phyloP scores from a whole-genome alignment of 345 rosid species.

The Trapa incisa region DNA sequence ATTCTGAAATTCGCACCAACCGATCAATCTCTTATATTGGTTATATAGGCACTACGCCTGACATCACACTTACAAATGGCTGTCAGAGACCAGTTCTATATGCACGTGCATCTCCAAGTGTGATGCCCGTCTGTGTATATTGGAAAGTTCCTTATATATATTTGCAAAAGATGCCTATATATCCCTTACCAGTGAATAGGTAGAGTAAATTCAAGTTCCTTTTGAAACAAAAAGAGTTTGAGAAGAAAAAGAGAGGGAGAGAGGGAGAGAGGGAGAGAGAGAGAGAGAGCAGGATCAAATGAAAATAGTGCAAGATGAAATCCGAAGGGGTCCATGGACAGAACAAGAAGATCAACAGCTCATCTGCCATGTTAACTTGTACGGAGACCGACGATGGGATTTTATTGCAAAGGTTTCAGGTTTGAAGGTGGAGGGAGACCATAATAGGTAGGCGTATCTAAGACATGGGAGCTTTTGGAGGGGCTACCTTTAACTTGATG shows the following conservation, averaged over 20 bases:
- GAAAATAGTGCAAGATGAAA: conserved; percentile 57
- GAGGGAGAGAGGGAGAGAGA: too few relatives aligned
- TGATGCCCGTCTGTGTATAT: conserved; percentile 19
- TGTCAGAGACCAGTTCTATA: conserved; percentile 28
- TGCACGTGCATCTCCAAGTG: conserved; percentile 21
- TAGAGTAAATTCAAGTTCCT: conserved; percentile 2
- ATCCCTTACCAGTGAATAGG: conserved; percentile 20
- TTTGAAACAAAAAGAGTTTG: conserved; percentile 1
- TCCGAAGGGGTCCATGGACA: conserved; percentile 95
- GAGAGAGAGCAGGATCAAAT: conserved; percentile 8
- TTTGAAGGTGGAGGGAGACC: conserved; percentile 99
- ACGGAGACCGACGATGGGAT: conserved; percentile 98
- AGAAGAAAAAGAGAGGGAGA: neutral
- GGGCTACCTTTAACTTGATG: conserved; percentile 49
- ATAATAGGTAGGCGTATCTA: conserved; percentile 57
- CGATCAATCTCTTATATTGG: conserved; percentile 33
- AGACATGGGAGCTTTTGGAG: conserved; percentile 41
- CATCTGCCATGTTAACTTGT: conserved; percentile 76
- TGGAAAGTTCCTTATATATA: conserved; percentile 28
- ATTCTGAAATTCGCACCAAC: conserved; percentile 39
- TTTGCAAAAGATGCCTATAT: conserved; percentile 4
- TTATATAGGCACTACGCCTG: conserved; percentile 45
- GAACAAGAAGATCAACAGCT: conserved; percentile 85
- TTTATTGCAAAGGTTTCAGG: conserved; percentile 99
- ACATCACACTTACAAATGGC: conserved; percentile 39